These are phyloP conservation scores for Fusarium sp. DNA, from an alignment of 2,329 filamentous ascomycete species.

Conservation along the genomic window DNA sequence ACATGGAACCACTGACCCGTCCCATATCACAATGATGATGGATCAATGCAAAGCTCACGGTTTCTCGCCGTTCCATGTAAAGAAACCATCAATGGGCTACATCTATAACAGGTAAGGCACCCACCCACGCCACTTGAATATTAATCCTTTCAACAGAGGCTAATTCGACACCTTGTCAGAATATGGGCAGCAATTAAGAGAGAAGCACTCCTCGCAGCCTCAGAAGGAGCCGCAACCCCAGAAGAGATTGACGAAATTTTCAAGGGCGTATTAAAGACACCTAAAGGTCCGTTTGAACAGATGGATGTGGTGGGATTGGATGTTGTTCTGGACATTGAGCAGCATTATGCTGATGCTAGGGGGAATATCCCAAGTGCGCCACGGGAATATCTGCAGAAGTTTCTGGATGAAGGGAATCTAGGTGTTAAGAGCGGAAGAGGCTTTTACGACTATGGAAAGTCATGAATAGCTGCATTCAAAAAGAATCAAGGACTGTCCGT, in stretches of 20 bases:
- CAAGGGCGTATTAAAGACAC: constrained; percentile 49
- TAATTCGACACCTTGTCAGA: constrained; percentile 21
- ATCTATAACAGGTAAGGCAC: constrained; percentile 49
- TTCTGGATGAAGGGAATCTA: constrained; percentile 43
- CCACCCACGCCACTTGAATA: too few relatives aligned
- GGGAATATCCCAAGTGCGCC: constrained; percentile 43
- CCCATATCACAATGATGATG: constrained; percentile 43
- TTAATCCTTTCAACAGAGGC: too few relatives aligned
- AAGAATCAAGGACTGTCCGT: not conserved
- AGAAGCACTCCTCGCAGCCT: constrained; percentile 49
- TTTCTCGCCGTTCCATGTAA: constrained; percentile 50
- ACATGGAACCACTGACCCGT: constrained; percentile 44
- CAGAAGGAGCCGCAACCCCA: constrained; percentile 49
- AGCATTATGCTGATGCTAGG: constrained; percentile 49
- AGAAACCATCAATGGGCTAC: constrained; percentile 50
- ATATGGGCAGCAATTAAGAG: constrained; percentile 53
- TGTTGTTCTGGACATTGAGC: constrained; percentile 50
- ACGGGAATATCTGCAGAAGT: constrained; percentile 43
- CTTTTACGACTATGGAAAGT: constrained; percentile 44
- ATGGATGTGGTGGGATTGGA: constrained; percentile 52
- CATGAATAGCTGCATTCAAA: not conserved
- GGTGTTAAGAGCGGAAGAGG: constrained; percentile 50
- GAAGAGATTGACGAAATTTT: constrained; percentile 51
- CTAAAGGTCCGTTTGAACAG: constrained; percentile 50
- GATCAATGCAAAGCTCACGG: constrained; percentile 46